Conservation (phyloP, 2,329 filamentous ascomycete species). For the Elsinoe batatas region DNA sequence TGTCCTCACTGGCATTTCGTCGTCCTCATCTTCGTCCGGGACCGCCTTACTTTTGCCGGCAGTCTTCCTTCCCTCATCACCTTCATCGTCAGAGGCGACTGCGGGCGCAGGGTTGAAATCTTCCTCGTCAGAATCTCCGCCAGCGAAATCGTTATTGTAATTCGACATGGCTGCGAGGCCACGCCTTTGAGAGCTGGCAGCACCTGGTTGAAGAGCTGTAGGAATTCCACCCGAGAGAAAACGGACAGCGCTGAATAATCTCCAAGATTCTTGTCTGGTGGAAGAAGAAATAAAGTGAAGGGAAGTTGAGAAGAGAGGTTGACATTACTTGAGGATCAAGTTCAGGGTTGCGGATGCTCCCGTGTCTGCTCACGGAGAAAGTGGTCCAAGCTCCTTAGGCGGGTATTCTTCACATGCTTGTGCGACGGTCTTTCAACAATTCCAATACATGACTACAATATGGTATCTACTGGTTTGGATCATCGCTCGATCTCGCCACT, state of each 20-base stretch:
- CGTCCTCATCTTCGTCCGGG: constrained; percentile 26
- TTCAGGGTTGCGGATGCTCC: constrained; percentile 3
- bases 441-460: background rate
- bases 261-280: background rate
- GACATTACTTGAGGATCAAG: constrained; percentile 6
- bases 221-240: too few species aligned
- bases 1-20: constrained; percentile 25
- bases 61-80: constrained; percentile 24
- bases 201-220: background rate
- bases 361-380: background rate
- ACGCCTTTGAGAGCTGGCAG: background rate
- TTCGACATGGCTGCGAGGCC: constrained; percentile 24
- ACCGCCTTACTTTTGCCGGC: constrained; percentile 25
- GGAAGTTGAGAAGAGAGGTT: background rate
- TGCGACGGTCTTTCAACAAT: background rate
- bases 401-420: background rate
- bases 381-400: constrained; percentile 1
- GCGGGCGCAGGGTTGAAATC: constrained; percentile 80
- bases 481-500: background rate
- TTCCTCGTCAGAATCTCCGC: constrained; percentile 56
- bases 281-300: background rate
- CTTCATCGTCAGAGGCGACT: constrained; percentile 63
- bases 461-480: background rate
- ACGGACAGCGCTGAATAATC: too few species aligned
- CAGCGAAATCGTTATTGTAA: constrained; percentile 43